Conservation (phyloP, 2,329 filamentous ascomycete genomes). For the Grosmannia clavigera region DNA sequence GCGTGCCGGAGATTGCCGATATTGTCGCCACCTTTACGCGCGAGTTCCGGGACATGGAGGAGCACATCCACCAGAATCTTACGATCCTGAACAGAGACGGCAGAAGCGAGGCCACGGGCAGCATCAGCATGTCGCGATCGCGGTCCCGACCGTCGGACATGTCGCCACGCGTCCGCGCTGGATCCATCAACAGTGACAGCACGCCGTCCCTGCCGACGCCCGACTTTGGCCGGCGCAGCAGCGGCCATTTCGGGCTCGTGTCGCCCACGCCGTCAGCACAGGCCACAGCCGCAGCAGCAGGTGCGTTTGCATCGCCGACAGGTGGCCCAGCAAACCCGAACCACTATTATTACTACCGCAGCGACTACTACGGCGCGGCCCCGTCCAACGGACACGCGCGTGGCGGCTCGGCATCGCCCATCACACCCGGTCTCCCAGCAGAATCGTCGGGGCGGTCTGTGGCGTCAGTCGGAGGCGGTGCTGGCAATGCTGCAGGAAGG, state of each 20-base stretch:
- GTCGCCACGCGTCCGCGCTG: conserved; percentile 40
- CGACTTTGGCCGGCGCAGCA: conserved; percentile 53
- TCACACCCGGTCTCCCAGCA: conserved; percentile 35
- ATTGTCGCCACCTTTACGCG: conserved; percentile 67
- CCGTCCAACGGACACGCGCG: conserved; percentile 19
- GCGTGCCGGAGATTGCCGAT: conserved; percentile 53
- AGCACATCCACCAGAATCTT: conserved; percentile 51
- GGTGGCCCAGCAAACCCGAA: background rate
- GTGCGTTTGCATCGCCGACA: too few species aligned
- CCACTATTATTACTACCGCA: conserved; percentile 38
- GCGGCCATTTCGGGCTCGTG: conserved; percentile 46
- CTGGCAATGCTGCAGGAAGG: conserved; percentile 24
- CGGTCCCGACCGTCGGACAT: conserved; percentile 35
- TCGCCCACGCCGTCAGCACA: conserved; percentile 27
- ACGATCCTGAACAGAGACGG: conserved; percentile 59
- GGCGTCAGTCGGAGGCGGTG: conserved; percentile 20
- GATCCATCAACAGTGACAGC: conserved; percentile 50
- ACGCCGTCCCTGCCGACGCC: conserved; percentile 52
- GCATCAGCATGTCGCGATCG: conserved; percentile 27
- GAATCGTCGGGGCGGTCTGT: conserved; percentile 29
- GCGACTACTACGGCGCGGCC: conserved; percentile 34
- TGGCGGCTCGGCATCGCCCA: conserved; percentile 36
- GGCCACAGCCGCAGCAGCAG: background rate
- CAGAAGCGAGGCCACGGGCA: conserved; percentile 22
- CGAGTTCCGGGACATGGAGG: conserved; percentile 67